Base-by-base conservation (phyloP, 306 rosid genomes). In the Vachellia collinsii region DNA sequence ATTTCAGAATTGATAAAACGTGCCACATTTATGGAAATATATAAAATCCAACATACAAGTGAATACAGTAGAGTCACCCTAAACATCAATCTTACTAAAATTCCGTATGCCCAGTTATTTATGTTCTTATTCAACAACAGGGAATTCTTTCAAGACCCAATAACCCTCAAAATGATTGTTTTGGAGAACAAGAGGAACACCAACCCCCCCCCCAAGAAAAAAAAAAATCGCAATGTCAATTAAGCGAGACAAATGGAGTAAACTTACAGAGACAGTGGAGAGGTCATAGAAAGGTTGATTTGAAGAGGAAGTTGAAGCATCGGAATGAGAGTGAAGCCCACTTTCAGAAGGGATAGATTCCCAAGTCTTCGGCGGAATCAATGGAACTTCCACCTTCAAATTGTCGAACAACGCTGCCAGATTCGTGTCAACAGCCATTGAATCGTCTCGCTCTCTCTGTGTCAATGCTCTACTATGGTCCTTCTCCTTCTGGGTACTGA, bases 291-390 rank as follows among this genome's bases (percentile, higher is more conserved):
- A 86, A 36, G 84, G 77, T 65, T 73, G 85, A 47, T 79, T 83
- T 34, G 89, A 67, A 41, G 39, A 53, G 61, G 87, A 78, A 29
- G 44, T n/a, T 0, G 22, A 79, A 8, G 70, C 56, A 54, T 36
- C 51, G 64, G 53, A 36, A 62, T 47, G 44, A 23, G 75, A 59
- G 34, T 19, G 76, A 1, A 68, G 17, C 7, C 93, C 94, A 50
- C 87, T 90, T 71, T 92, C 92, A 20, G 83, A 88, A 79, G 91
- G 82, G 36, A 88, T 85, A 38, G 97, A 91, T 78, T 91, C 97
- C 99, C 97, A 95, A 5, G 94, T 82, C 64, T 53, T 77, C 9
- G 99, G 96, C 54, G 96, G 92, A 86, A 95, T 82, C 93, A 91
- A 87, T 63, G 97, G 97, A 80, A 83, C 90, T 48, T 94, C 88